Base-by-base conservation (phyloP, 2,329 filamentous ascomycete species). In the Pyrenophora teres region DNA sequence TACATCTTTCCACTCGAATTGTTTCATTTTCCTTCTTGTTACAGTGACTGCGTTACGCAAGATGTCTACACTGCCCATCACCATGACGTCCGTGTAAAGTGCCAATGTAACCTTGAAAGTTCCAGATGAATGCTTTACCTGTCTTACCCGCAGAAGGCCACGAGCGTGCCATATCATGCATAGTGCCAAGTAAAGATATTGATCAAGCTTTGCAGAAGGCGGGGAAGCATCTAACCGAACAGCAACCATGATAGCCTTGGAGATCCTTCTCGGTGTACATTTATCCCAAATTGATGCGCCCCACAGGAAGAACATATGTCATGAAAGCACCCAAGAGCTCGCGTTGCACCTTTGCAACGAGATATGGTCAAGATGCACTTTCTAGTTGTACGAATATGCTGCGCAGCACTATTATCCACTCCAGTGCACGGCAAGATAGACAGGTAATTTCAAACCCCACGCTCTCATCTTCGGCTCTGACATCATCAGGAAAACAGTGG, bases 201-300 rank as follows among this genome's bases (percentile, higher is more conserved):
- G 18, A 12, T 38, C 15, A 49, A 40, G 39, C 32, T 23, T 36
- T 35, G 39, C 31, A 15, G 33, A 42, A 35, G 46, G 39, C 46
- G 46, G 46, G 39, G 33, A 33, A 23, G n/a, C 6, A 3, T 15
- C 46, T 49, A 49, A 42, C 46, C 46, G 39, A 42, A 49, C 15
- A 49, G 16, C 16, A 30, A 32, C 46, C 46, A 43, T 49, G 32
- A 49, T 38, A 40, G 33, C 12, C 38, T 13, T 36, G 43, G 12
- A 12, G 33, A 45, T 35, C 43, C 49, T 39, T 42, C 35, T 62
- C 57, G 59, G 59, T 52, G 37, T 54, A 56, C 48, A 40, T 52
- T 53, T 60, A 53, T 40, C 50, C 59, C 52, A 57, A 48, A 38
- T 33, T 30, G 42, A 19, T 40, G 32, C 23, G 15, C 37, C 32